phyloP scores from a whole-genome alignment of 2,329 filamentous ascomycete genomes.

The Colletotrichum chlorophyti region DNA sequence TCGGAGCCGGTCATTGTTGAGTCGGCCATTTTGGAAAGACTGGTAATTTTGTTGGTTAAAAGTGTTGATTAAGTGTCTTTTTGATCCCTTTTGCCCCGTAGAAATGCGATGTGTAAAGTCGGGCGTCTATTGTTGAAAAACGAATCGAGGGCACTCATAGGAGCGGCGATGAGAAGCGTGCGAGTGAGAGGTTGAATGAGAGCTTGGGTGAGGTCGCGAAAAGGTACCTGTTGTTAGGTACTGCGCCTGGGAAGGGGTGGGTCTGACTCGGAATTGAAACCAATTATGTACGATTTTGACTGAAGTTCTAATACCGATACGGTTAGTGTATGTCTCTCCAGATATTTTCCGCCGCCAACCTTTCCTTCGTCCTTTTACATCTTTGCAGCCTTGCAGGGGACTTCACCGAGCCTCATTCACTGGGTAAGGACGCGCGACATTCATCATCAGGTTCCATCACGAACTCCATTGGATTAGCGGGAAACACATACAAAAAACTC shows the following conservation, averaged over 20 bases:
- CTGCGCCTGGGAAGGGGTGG: not conserved
- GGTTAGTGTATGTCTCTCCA: not conserved
- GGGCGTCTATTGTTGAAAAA: too few relatives aligned
- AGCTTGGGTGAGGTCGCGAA: not conserved
- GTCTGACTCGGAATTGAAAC: not conserved
- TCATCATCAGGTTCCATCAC: too few relatives aligned
- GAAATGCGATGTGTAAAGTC: too few relatives aligned
- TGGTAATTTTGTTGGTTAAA: not conserved
- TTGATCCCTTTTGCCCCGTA: too few relatives aligned
- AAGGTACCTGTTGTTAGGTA: conserved; percentile 6
- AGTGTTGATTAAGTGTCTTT: not conserved
- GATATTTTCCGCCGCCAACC: conserved; percentile 28
- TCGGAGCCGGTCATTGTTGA: conserved; percentile 27
- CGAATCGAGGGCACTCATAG: too few relatives aligned
- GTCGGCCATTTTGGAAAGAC: conserved; percentile 24
- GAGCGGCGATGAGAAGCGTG: not conserved
- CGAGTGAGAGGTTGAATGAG: not conserved
- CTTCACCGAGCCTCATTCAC: conserved; percentile 12
- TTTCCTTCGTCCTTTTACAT: not conserved
- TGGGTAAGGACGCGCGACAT: conserved; percentile 17
- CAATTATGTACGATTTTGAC: not conserved
- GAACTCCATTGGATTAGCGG: too few relatives aligned
- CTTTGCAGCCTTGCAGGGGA: conserved; percentile 25
- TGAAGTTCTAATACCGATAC: not conserved
- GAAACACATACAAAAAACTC: conserved; percentile 7